Percentiles rank a stretch among this genome's conserved stretches.
phyloP scores from a whole-genome alignment of 2,329 filamentous ascomycete genomes.

The Dactylellina drechsleri region DNA sequence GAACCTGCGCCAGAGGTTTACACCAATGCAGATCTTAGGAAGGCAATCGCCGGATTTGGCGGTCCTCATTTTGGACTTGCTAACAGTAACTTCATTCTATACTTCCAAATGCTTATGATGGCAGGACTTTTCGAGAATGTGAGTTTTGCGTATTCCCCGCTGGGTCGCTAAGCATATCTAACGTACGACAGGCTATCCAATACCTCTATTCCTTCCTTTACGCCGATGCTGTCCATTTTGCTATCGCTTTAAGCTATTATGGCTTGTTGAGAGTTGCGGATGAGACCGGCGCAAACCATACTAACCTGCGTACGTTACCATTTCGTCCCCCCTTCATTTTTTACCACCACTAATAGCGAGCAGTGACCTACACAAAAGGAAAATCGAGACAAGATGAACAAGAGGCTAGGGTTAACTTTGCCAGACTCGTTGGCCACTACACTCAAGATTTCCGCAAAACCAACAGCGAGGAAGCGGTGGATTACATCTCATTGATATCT shows the following conservation, averaged over 20 bases:
- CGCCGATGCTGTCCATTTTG: slow-evolving; percentile 93
- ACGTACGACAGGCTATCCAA: slow-evolving; percentile 74
- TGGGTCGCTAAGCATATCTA: slow-evolving; percentile 11
- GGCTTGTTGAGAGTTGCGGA: slow-evolving; percentile 78
- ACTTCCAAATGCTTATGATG: slow-evolving; percentile 78
- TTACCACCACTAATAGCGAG: slow-evolving; percentile 9
- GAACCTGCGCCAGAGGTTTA: slow-evolving; percentile 75
- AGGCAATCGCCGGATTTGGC: slow-evolving; percentile 86
- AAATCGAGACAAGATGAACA: slow-evolving; percentile 62
- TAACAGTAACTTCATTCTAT: slow-evolving; percentile 80
- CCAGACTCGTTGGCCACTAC: slow-evolving; percentile 91
- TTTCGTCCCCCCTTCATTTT: neutral
- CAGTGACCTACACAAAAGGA: slow-evolving; percentile 66
- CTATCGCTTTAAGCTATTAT: slow-evolving; percentile 87
- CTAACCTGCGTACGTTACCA: slow-evolving; percentile 60
- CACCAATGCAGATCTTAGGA: slow-evolving; percentile 75
- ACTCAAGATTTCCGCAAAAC: slow-evolving; percentile 94
- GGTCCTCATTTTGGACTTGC: slow-evolving; percentile 85
- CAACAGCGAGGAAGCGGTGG: slow-evolving; percentile 86
- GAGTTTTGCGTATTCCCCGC: slow-evolving; percentile 11
- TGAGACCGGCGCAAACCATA: slow-evolving; percentile 47
- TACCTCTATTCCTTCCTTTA: slow-evolving; percentile 93
- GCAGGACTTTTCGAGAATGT: slow-evolving; percentile 86
- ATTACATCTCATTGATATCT: slow-evolving; percentile 91
- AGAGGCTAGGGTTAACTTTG: slow-evolving; percentile 89